phyloP scores from a whole-genome alignment of 306 rosid species.

The Boehmeria nivea region DNA sequence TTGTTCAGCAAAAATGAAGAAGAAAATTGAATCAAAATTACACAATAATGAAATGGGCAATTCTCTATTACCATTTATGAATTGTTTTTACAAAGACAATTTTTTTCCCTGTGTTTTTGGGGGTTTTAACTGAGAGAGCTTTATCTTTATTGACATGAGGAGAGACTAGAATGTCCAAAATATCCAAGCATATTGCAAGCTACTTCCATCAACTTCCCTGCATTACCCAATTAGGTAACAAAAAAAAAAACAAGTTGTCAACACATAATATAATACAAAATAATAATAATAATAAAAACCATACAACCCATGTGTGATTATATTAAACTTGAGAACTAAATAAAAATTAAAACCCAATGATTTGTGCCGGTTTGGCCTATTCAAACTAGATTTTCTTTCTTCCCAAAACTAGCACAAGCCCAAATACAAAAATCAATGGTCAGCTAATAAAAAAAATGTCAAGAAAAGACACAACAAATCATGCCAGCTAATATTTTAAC shows the following conservation, averaged over 20 bases:
- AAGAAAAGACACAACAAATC: slow-evolving; percentile 6
- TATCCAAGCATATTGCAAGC: slow-evolving; percentile 79
- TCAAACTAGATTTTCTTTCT: not conserved
- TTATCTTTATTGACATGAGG: slow-evolving; percentile 50
- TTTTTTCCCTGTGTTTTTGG: slow-evolving; percentile 27
- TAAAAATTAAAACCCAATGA: slow-evolving; percentile 2
- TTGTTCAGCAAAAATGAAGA: slow-evolving; percentile 11
- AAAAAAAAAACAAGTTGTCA: too few relatives aligned
- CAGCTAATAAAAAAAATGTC: slow-evolving; percentile 1
- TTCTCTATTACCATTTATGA: slow-evolving; percentile 55
- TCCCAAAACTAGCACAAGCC: not conserved
- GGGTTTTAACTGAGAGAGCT: slow-evolving; percentile 9
- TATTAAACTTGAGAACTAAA: not conserved
- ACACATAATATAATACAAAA: too few relatives aligned
- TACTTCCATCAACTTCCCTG: slow-evolving; percentile 83
- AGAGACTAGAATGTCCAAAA: slow-evolving; percentile 60
- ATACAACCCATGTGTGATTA: not conserved
- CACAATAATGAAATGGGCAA: slow-evolving; percentile 11
- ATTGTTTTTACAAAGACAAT: slow-evolving; percentile 42
- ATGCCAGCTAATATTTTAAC: slow-evolving; percentile 28
- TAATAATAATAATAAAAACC: too few relatives aligned
- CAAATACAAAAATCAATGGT: slow-evolving; percentile 7
- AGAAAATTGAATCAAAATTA: not conserved
- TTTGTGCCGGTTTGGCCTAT: slow-evolving; percentile 1
- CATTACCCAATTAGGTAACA: too few relatives aligned